phyloP scores from a whole-genome alignment of 768 basidiomycete species.

The Flagelloscypha sp. region DNA sequence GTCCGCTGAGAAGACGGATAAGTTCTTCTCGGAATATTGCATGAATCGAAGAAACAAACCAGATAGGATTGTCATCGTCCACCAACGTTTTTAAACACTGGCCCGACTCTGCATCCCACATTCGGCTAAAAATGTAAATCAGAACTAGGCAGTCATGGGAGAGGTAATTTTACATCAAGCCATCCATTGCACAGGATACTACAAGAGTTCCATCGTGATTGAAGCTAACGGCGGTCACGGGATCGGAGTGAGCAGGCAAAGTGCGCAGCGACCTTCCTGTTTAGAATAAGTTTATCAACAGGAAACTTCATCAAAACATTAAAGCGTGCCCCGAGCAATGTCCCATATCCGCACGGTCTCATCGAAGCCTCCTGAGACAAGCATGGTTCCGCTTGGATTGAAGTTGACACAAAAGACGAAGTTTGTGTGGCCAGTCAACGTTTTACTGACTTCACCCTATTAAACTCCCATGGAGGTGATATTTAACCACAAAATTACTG shows the following conservation, averaged over 20 bases:
- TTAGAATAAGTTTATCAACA: background rate
- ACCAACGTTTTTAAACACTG: slow-evolving; percentile 97
- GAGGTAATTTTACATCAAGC: slow-evolving; percentile 66
- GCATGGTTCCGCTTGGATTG: slow-evolving; percentile 80
- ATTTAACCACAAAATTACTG: slow-evolving; percentile 8
- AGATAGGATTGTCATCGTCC: slow-evolving; percentile 93
- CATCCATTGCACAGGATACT: slow-evolving; percentile 94
- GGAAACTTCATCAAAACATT: too few species aligned
- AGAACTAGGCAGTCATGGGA: slow-evolving; percentile 4
- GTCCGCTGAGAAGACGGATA: slow-evolving; percentile 44
- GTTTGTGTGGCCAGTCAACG: slow-evolving; percentile 80
- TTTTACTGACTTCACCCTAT: slow-evolving; percentile 54
- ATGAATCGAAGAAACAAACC: slow-evolving; percentile 32
- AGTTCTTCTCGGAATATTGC: slow-evolving; percentile 5
- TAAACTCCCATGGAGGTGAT: slow-evolving; percentile 38
- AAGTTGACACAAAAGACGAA: slow-evolving; percentile 93
- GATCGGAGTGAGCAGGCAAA: slow-evolving; percentile 94
- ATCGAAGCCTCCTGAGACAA: slow-evolving; percentile 92
- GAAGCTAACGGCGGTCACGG: slow-evolving; percentile 90
- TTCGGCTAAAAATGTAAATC: slow-evolving; percentile 50
- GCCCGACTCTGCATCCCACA: slow-evolving; percentile 96
- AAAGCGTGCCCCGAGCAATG: slow-evolving; percentile 64
- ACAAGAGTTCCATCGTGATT: slow-evolving; percentile 93
- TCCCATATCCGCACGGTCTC: slow-evolving; percentile 98
- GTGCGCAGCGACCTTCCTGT: slow-evolving; percentile 78